Evolutionary conservation across 139 green algal species (phyloP), one percentile per base, ranked within the genome.

Genomic region (Auxenochlorella pyrenoidosa): DNA sequence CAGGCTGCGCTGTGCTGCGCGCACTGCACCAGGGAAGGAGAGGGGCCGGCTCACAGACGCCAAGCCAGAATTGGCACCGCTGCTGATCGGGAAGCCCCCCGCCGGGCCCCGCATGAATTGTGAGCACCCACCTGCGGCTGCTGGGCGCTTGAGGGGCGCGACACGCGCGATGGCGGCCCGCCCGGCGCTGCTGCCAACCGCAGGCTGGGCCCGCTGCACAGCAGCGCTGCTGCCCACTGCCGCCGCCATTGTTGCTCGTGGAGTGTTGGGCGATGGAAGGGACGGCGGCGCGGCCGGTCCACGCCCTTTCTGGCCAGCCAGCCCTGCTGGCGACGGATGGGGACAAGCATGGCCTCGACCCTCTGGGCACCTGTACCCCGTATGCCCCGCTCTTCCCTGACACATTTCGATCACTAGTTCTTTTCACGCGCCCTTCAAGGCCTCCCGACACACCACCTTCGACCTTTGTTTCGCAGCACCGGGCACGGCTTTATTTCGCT

Each of bases 211-310:
- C 58, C 12, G 79, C n/a, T 40, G 60, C 60, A 40, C 63, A 30
- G 79, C n/a, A 38, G 60, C 34, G 70, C 70, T 76, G 70, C 70
- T 83, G 78, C 78, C 43, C 34, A 38, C 13, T 26, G 79, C 38
- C 12, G 66, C 73, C 44, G 84, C 84, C 75, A 86, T 86, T 16
- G n/a, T 86, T 75, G 38, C 38, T n/a, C 63, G 28, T 36, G 63
- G 28, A 4, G 36, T 34, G 28, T 36, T 71, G 63, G 28, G 16
- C 28, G 26, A 36, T 36, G 63, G 28, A 22, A 38, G 63, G 28
- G 26, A n/a, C n/a, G 54, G 66, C 30, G 1, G 12, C 41, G 66
- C 19, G 34, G 16, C 30, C 34, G 66, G 66, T 73, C 32, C 30
- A 24, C 54, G 2, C 54, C 18, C 54, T 63, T 22, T 26, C 54